These are phyloP conservation scores for Coniferiporia sulphurascens DNA, from an alignment of 1,284 basidiomycete genomes.

Conservation along the genomic window DNA sequence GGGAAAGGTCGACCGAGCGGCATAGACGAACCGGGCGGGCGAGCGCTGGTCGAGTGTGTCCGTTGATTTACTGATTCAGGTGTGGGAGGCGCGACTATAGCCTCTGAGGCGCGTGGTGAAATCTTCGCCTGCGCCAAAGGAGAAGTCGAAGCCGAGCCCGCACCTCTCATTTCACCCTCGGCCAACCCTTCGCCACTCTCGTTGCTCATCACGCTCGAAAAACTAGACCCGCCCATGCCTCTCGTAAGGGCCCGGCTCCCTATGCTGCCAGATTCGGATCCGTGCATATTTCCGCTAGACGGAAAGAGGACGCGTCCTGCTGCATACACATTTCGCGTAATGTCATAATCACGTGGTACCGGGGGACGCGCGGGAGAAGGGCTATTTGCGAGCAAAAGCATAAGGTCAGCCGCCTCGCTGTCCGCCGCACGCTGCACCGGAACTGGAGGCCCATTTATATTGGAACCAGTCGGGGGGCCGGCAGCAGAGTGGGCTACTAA, in stretches of 20 bases:
- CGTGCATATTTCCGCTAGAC: slow-evolving; percentile 23
- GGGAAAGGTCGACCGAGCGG: slow-evolving; percentile 3
- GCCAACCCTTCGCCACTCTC: neutral
- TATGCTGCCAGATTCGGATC: slow-evolving; percentile 18
- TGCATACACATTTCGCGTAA: slow-evolving; percentile 44
- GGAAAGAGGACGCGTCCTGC: slow-evolving; percentile 68
- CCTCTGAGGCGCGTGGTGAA: neutral
- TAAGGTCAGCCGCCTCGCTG: slow-evolving; percentile 73
- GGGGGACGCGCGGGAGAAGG: slow-evolving; percentile 68
- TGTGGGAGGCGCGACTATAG: neutral
- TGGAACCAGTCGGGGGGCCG: neutral
- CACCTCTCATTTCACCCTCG: neutral
- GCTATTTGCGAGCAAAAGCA: slow-evolving; percentile 75
- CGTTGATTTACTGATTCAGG: neutral
- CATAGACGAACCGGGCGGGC: neutral
- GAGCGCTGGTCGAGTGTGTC: neutral
- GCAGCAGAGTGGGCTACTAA: neutral
- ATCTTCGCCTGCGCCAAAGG: neutral
- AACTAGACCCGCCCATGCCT: neutral
- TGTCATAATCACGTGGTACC: slow-evolving; percentile 40
- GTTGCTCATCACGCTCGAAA: neutral
- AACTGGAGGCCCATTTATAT: slow-evolving; percentile 22
- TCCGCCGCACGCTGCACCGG: slow-evolving; percentile 44
- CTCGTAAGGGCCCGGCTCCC: slow-evolving; percentile 2
- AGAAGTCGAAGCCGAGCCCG: neutral